A percentile compares a stretch with the other conserved stretches of the same genome.
Evolutionary conservation across 176 grass and related monocot genomes (phyloP).

Genomic region (Juncus inflexus): DNA sequence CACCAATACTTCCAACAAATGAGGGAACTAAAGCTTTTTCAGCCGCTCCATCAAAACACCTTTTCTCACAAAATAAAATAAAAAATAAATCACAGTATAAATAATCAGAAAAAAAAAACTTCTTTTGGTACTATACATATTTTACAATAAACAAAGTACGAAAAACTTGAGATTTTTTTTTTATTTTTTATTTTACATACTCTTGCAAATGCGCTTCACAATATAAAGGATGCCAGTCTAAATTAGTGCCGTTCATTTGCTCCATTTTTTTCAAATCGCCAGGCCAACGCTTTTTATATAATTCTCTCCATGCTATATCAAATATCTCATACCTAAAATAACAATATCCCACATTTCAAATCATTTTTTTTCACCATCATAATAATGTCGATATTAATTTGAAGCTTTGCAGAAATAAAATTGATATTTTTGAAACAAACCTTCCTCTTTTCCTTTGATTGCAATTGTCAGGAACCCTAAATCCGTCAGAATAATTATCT

Average conservation of each 20-base stretch:
- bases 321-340: conserved; percentile 33
- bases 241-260: neutral
- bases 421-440: conserved; percentile 4
- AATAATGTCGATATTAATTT: neutral
- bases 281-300: conserved; percentile 35
- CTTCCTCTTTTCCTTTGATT: conserved; percentile 28
- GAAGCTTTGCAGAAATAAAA: neutral
- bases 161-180: too few relatives aligned
- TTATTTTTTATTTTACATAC: conserved; percentile 30
- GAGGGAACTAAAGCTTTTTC: conserved; percentile 41
- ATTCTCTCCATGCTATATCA: conserved; percentile 33
- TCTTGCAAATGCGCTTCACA: conserved; percentile 38
- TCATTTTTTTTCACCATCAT: too few relatives aligned
- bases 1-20: conserved; percentile 27
- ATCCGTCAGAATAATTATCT: conserved; percentile 15
- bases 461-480: neutral
- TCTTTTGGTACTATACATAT: too few relatives aligned
- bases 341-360: neutral
- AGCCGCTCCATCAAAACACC: conserved; percentile 42
- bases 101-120: too few relatives aligned
- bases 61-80: conserved; percentile 25
- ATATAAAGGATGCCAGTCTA: conserved; percentile 36
- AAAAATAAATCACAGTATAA: too few relatives aligned
- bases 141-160: conserved; percentile 1
- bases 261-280: conserved; percentile 21